Base-by-base conservation (phyloP, 805 yeast genomes). In the Starmerella geochares region DNA sequence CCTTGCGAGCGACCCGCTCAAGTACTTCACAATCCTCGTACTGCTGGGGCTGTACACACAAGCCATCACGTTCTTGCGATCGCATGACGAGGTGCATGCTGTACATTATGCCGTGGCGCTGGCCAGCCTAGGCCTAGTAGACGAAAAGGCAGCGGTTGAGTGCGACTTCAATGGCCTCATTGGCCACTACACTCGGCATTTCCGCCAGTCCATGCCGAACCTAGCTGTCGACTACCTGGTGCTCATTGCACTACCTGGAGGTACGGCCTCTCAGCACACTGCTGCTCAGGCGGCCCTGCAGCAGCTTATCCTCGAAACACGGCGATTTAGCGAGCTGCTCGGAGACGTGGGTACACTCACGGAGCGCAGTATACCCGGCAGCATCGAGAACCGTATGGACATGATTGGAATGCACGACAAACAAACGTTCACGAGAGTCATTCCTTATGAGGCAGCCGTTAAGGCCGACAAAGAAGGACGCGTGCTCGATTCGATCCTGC, bases 391-490 rank as follows among this genome's bases (percentile, higher is more conserved):
- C 55, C 81, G 94, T 60, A 77, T 84, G 66, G 66, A 72, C 10
- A 69, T 90, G 48, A 70, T 90, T 46, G 71, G 73, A 25, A 70
- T 88, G 53, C 67, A 68, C 5, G 74, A 78, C 56, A 76, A 80
- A 53, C 71, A 73, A 19, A 77, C 76, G 51, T 90, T 77, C 61
- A 70, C 84, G 56, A 74, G 72, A 54, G 76, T 76, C 51, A 86
- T 90, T 37, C 81, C 92, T 3, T 94, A 83, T 62, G 79, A 78
- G 52, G 87, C 95, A 25, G 96, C 96, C 3, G 73, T 73, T 39
- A 79, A 78, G 57, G 94, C 96, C 14, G 92, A 85, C 60, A 92
- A 86, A 58, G 97, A 88, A 60, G 96, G 96, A 7, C 75, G 95
- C 61, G 73, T 79, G 13, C 78, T 81, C 54, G 97, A 92, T 62